These are phyloP conservation scores for Exophiala bonariae DNA, from an alignment of 2,329 filamentous ascomycete species.

Conservation along the genomic window DNA sequence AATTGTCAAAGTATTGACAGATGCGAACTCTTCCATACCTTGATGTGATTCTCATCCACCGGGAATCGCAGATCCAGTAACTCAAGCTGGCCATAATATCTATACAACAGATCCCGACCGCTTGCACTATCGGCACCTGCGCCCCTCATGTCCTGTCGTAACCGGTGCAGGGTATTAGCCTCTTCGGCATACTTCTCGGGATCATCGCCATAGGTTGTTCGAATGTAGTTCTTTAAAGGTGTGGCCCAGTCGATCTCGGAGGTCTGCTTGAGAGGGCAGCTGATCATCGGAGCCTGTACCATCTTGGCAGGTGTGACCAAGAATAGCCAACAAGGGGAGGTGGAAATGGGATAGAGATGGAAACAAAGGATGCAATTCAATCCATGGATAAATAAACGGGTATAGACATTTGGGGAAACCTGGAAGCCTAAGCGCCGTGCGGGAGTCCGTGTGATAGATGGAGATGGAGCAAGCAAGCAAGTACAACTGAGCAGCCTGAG, in stretches of 20 bases:
- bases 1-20: no score
- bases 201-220: constrained; percentile 91
- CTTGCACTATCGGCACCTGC: constrained; percentile 95
- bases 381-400: neutral
- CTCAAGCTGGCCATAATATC: constrained; percentile 97
- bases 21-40: constrained; percentile 97
- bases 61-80: constrained; percentile 92
- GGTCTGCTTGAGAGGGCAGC: constrained; percentile 85
- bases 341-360: neutral
- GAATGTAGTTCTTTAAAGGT: constrained; percentile 90
- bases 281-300: constrained; percentile 92
- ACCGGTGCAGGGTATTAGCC: constrained; percentile 87
- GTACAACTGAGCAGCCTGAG: no score
- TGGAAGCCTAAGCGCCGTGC: no score
- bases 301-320: constrained; percentile 48
- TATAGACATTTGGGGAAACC: no score
- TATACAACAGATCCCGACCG: constrained; percentile 87
- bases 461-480: no score
- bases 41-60: constrained; percentile 98
- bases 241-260: constrained; percentile 98
- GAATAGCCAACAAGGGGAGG: neutral
- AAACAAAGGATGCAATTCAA: neutral
- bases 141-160: constrained; percentile 97
- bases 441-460: no score
- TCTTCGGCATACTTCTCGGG: constrained; percentile 95